These are phyloP conservation scores for Panaeolus papilionaceus DNA, from an alignment of 768 basidiomycete genomes.

Conservation along the genomic window DNA sequence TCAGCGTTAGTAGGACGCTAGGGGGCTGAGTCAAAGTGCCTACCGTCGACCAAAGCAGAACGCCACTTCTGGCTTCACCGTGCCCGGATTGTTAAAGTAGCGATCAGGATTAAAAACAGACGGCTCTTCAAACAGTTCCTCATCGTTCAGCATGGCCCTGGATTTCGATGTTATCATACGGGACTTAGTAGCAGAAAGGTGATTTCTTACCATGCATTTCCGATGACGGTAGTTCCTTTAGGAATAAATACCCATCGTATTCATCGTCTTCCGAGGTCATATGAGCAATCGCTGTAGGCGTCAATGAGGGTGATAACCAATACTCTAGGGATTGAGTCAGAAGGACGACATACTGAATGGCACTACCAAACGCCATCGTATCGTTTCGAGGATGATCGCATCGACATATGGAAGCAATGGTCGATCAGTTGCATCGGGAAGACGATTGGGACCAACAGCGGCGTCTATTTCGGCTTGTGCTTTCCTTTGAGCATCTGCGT, in stretches of 20 bases:
- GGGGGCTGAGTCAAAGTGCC: neutral
- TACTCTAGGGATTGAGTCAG: no score
- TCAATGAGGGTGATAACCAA: no score
- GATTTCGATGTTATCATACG: neutral
- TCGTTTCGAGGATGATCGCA: conserved; percentile 50
- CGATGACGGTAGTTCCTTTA: conserved; percentile 51
- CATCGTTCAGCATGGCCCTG: conserved; percentile 61
- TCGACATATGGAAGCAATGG: conserved; percentile 54
- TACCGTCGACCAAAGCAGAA: conserved; percentile 37
- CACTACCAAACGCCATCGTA: conserved; percentile 57
- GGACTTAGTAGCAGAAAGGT: neutral
- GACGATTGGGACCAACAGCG: conserved; percentile 43
- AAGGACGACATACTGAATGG: conserved; percentile 24
- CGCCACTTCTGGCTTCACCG: neutral
- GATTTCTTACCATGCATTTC: conserved; percentile 50
- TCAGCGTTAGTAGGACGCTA: neutral
- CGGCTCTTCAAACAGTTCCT: conserved; percentile 52
- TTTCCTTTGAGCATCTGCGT: conserved; percentile 52
- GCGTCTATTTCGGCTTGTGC: conserved; percentile 59
- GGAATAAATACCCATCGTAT: conserved; percentile 47
- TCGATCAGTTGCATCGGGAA: conserved; percentile 47
- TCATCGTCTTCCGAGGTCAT: conserved; percentile 37
- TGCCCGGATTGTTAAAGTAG: neutral
- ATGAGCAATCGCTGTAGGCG: conserved; percentile 49
- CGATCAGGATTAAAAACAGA: conserved; percentile 56